phyloP scores from a whole-genome alignment of 306 rosid genomes.

The Senna tora region DNA sequence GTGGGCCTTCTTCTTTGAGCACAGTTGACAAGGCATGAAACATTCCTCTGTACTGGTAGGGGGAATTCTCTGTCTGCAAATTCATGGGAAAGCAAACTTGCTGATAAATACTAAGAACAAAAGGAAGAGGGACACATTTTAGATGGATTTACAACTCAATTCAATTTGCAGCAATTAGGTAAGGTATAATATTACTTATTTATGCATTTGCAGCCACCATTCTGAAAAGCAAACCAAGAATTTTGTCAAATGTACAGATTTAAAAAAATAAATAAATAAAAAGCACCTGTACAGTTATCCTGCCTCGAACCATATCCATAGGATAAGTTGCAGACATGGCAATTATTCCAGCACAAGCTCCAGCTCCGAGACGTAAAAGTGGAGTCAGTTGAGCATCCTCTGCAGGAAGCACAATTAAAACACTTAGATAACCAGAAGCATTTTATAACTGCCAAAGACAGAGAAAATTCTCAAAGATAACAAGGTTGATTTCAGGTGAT shows the following conservation, averaged over 20 bases:
- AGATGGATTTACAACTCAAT: constrained; percentile 1
- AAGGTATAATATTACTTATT: background rate
- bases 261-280: background rate
- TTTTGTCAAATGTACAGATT: constrained; percentile 1
- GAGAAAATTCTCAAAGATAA: background rate
- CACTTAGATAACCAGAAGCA: background rate
- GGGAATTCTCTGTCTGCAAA: constrained; percentile 87
- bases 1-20: constrained; percentile 93
- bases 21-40: constrained; percentile 92
- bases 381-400: constrained; percentile 97
- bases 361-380: constrained; percentile 96
- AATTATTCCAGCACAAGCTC: constrained; percentile 99
- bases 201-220: constrained; percentile 10
- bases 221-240: constrained; percentile 19
- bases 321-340: constrained; percentile 99
- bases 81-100: constrained; percentile 29
- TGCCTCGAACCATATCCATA: constrained; percentile 99
- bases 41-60: constrained; percentile 97
- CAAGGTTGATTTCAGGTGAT: background rate
- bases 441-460: background rate
- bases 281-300: constrained; percentile 93
- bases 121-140: constrained; percentile 11
- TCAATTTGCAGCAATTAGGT: constrained; percentile 19
- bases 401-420: constrained; percentile 49
- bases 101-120: constrained; percentile 21